Evolutionary conservation across 1,284 basidiomycete genomes (phyloP), one percentile per base, ranked within the genome.

Genomic region (Prillingera fragicola): DNA sequence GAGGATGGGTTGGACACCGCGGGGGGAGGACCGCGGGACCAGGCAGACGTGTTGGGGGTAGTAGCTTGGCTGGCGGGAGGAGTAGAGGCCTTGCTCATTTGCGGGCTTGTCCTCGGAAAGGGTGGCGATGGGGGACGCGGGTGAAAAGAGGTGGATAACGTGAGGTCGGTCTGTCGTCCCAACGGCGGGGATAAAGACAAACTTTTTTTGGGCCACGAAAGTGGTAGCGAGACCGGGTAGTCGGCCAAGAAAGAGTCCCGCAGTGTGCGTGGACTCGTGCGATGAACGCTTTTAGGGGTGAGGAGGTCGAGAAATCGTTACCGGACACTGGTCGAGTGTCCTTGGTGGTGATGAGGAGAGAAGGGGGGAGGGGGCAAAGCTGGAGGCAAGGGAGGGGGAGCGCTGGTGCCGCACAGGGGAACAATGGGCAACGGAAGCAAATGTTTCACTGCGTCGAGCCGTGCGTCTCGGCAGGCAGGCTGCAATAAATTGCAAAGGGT

Each of bases 11-110:
- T 56, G 45, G 52, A 54, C 44, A 55, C 47, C 41, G 55, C 53
- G 33, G 59, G 41, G 19, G 63, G 61, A 39, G 65, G 62, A 52
- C 64, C 65, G 47, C 63, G 58, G 42, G 63, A 58, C 65, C 63
- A 66, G 35, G 60, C 65, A 31, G 50, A 52, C 32, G 50, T 29
- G 45, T 52, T 52, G 45, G 57, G 46, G 31, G 61, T 37, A 32
- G 47, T 42, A 24, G 59, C 40, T 54, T 50, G 46, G 43, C 38
- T 54, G 43, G 42, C 39, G 34, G 55, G 41, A 27, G 56, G 41
- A 28, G 54, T 38, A 21, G 58, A 50, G 50, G 49, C 56, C 47
- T 56, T 58, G 52, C 59, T 65, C 63, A 65, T 65, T 60, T 59
- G 50, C 50, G 50, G 48, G 50, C 33, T 33, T 41, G 38, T 41